Base-by-base conservation (phyloP, 169 alveolate species). In the Miamiensis avidus region DNA sequence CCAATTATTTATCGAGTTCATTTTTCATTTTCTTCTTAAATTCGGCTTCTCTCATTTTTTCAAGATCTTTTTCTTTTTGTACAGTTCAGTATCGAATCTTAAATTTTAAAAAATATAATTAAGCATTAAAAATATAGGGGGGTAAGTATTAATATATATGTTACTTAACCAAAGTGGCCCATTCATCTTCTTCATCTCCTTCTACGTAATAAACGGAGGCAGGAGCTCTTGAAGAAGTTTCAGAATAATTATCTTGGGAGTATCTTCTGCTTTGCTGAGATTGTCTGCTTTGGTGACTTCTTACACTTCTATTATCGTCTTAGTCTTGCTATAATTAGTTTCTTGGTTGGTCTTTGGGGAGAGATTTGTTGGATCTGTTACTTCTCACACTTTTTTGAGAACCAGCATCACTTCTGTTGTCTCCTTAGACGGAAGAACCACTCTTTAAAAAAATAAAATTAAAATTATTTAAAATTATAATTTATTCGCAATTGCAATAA, bases 141-240 rank as follows among this genome's bases (percentile, higher is more conserved):
- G n/a, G n/a, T n/a, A n/a, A n/a, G n/a, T n/a, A n/a, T n/a, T n/a
- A n/a, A n/a, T n/a, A n/a, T n/a, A n/a, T n/a, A n/a, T n/a, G n/a
- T n/a, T n/a, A n/a, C n/a, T 85, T 85, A 69, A 85, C 90, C 29
- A 85, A 73, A 27, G 90, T 78, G 25, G 90, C 90, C 90, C 90
- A 85, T 74, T 85, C 90, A 79, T 85, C 90, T 31, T 85, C 90
- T 75, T 85, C 90, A 34, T 85, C 90, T 0, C 90, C 90, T 29
- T 85, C 90, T 81, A 85, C 73, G 75, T 78, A 78, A 33, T 85
- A 85, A 28, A 85, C 90, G 73, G 85, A 75, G 73, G 78, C 64
- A 11, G 90, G 90, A 30, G 90, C 86, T 82, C 79, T 85, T 69
- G 90, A 85, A 49, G 86, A 78, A 27, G 90, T 81, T 34, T 74